Conservation (phyloP, 1,284 basidiomycete species). For the Cutaneotrichosporon cyanovorans region DNA sequence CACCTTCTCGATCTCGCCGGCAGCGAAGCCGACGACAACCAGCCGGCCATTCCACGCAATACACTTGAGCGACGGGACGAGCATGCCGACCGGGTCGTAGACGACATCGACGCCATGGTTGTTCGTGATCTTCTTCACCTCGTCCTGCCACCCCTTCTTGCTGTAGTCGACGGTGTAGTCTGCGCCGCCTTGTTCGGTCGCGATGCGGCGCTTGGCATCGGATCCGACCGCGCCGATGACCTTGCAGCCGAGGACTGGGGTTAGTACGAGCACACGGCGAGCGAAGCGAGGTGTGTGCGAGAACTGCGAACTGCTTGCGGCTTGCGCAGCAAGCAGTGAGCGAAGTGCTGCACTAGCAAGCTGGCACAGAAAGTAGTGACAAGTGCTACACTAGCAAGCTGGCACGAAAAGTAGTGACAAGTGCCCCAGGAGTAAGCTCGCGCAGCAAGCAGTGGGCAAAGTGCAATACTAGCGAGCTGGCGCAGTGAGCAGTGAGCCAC, state of each 20-base stretch:
- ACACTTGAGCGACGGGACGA: constrained; percentile 59
- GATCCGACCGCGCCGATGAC: constrained; percentile 49
- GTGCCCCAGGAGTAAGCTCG: no score
- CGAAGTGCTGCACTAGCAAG: no score
- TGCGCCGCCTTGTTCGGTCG: constrained; percentile 42
- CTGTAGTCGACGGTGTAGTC: constrained; percentile 47
- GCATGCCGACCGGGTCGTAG: constrained; percentile 71
- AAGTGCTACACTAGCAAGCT: no score
- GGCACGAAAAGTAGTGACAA: no score
- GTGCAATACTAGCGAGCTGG: no score
- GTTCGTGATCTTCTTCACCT: constrained; percentile 57
- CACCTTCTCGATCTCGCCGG: constrained; percentile 81
- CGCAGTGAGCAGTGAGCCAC: no score
- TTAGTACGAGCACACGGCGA: background rate
- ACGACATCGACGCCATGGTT: constrained; percentile 80
- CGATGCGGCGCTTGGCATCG: constrained; percentile 46
- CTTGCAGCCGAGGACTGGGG: constrained; percentile 40
- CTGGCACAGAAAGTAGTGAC: no score
- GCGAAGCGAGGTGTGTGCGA: no score
- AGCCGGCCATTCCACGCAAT: constrained; percentile 91
- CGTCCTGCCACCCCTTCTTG: constrained; percentile 46
- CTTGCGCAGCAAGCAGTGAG: no score
- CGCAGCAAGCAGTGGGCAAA: no score
- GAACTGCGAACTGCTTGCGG: no score
- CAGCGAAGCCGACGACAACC: constrained; percentile 85